These are phyloP conservation scores for Lithohypha guttulata DNA, from an alignment of 2,329 filamentous ascomycete genomes.

Conservation along the genomic window DNA sequence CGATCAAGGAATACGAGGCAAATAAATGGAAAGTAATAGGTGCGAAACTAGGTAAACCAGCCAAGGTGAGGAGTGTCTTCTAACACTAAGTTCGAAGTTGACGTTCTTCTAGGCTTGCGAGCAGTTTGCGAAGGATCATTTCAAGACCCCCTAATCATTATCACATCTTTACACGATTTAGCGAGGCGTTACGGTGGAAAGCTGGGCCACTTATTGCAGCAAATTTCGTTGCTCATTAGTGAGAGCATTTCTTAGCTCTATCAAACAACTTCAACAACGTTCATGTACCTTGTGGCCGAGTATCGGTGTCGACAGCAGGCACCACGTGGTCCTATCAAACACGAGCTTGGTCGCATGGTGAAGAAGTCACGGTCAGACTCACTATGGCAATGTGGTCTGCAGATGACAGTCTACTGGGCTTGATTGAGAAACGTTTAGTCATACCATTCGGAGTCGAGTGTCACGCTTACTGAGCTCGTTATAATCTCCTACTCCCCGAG, in stretches of 20 bases:
- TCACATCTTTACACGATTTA: background rate
- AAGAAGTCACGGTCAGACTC: too few species aligned
- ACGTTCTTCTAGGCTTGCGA: slow-evolving; percentile 56
- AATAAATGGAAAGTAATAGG: slow-evolving; percentile 99
- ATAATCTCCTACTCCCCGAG: too few species aligned
- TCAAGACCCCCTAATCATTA: slow-evolving; percentile 38
- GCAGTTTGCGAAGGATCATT: slow-evolving; percentile 95
- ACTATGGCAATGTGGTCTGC: too few species aligned
- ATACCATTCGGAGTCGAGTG: too few species aligned
- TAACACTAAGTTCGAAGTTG: slow-evolving; percentile 7
- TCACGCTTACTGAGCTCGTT: too few species aligned
- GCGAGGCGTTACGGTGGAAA: slow-evolving; percentile 6
- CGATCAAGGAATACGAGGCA: slow-evolving; percentile 97
- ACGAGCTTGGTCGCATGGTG: background rate
- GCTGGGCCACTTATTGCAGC: background rate
- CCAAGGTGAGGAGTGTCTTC: slow-evolving; percentile 54
- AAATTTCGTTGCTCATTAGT: background rate
- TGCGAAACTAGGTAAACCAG: slow-evolving; percentile 92
- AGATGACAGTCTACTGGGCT: too few species aligned
- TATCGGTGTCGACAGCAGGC: too few species aligned
- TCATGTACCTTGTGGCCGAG: too few species aligned
- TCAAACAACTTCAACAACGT: too few species aligned
- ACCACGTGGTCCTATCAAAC: too few species aligned
- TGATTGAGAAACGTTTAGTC: too few species aligned
- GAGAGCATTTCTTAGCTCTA: too few species aligned